phyloP scores from a whole-genome alignment of 2,329 filamentous ascomycete genomes.

The Lasiodiplodia sp. region DNA sequence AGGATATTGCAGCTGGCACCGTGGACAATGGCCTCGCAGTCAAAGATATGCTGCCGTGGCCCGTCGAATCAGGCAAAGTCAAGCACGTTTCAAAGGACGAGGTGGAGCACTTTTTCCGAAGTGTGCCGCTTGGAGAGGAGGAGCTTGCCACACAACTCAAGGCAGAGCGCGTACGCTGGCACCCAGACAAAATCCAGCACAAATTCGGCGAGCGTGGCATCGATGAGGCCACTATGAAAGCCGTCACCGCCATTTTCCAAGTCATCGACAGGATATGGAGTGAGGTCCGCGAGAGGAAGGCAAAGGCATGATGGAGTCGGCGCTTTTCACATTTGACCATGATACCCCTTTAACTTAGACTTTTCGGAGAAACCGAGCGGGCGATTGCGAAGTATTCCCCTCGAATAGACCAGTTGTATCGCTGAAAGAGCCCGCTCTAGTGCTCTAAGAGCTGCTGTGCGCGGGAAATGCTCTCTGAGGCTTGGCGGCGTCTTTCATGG shows the following conservation, averaged over 20 bases:
- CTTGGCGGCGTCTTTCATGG: too few relatives aligned
- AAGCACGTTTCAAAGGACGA: slow-evolving; percentile 64
- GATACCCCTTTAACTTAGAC: slow-evolving; percentile 8
- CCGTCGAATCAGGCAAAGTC: slow-evolving; percentile 68
- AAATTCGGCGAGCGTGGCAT: slow-evolving; percentile 72
- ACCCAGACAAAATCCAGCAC: slow-evolving; percentile 97
- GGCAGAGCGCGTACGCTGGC: slow-evolving; percentile 89
- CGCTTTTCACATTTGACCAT: background rate
- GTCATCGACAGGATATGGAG: slow-evolving; percentile 83
- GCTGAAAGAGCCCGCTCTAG: too few relatives aligned
- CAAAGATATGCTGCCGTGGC: slow-evolving; percentile 69
- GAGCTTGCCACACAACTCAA: slow-evolving; percentile 68
- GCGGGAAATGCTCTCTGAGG: too few relatives aligned
- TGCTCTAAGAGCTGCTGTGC: too few relatives aligned
- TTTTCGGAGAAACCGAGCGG: background rate
- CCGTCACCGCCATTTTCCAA: slow-evolving; percentile 91
- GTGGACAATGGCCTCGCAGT: slow-evolving; percentile 32
- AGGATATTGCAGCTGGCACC: slow-evolving; percentile 49
- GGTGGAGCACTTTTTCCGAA: slow-evolving; percentile 74
- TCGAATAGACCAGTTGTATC: background rate
- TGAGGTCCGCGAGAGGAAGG: slow-evolving; percentile 58
- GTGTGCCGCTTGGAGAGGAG: slow-evolving; percentile 52
- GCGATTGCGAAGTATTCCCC: background rate
- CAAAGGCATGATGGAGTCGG: background rate
- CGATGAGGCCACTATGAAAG: slow-evolving; percentile 74